Evolutionary conservation across 768 basidiomycete species (phyloP).

Genomic region (Amanita brunnescens): DNA sequence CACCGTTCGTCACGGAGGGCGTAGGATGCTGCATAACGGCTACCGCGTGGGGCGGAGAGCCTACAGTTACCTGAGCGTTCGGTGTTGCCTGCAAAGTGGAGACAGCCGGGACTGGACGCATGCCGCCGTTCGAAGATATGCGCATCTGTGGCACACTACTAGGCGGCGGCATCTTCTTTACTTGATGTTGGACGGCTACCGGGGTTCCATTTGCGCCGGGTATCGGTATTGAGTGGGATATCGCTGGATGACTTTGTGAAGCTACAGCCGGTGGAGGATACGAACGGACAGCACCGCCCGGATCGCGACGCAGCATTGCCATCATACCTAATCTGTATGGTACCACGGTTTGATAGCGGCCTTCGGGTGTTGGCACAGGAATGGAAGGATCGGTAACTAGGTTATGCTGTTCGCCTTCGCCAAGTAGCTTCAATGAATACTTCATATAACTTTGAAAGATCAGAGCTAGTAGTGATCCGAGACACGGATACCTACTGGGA

Average conservation of each 20-base stretch:
- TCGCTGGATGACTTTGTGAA: neutral
- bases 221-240: slow-evolving; percentile 1
- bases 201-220: slow-evolving; percentile 31
- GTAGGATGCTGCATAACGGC: slow-evolving; percentile 21
- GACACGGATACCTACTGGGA: slow-evolving; percentile 29
- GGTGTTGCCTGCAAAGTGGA: slow-evolving; percentile 21
- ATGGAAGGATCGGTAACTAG: slow-evolving; percentile 45
- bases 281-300: slow-evolving; percentile 20
- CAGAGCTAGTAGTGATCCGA: slow-evolving; percentile 5
- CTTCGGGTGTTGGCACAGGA: slow-evolving; percentile 33
- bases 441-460: slow-evolving; percentile 36
- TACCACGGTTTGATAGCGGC: slow-evolving; percentile 38
- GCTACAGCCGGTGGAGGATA: slow-evolving; percentile 14
- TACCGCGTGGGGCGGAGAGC: slow-evolving; percentile 23
- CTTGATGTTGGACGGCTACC: slow-evolving; percentile 48
- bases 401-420: slow-evolving; percentile 43
- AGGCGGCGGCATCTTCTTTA: slow-evolving; percentile 58
- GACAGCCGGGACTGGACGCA: slow-evolving; percentile 35
- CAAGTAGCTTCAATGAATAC: slow-evolving; percentile 46
- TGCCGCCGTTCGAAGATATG: slow-evolving; percentile 50
- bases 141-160: slow-evolving; percentile 47
- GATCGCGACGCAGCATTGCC: slow-evolving; percentile 25
- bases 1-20: slow-evolving; percentile 28
- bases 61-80: neutral
- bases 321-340: slow-evolving; percentile 42